phyloP scores from a whole-genome alignment of 2,329 filamentous ascomycete species.

The Beauveria australis region DNA sequence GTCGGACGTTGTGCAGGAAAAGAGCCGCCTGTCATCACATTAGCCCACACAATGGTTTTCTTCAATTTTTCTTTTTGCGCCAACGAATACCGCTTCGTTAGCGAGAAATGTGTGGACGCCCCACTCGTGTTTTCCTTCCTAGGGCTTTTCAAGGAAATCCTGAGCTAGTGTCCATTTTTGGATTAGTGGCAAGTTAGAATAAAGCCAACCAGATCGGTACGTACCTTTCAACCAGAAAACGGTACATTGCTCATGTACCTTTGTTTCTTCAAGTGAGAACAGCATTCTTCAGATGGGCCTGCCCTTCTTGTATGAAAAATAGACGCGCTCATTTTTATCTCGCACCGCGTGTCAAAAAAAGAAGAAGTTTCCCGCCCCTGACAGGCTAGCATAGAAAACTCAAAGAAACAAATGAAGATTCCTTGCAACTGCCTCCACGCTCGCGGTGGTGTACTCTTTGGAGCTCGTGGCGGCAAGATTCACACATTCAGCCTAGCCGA shows the following conservation, averaged over 20 bases:
- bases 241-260: slow-evolving; percentile 27
- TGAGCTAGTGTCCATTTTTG: not conserved
- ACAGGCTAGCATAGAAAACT: not conserved
- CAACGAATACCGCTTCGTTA: not conserved
- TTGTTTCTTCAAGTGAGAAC: slow-evolving; percentile 16
- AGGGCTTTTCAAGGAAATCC: not conserved
- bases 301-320: not conserved
- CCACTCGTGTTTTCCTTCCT: not conserved
- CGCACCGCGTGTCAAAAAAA: not conserved
- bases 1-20: slow-evolving; percentile 4
- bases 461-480: slow-evolving; percentile 64
- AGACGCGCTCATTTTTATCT: not conserved
- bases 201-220: not conserved
- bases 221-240: not conserved
- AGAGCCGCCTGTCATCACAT: not conserved
- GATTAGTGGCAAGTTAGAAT: not conserved
- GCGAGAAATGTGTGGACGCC: slow-evolving; percentile 9
- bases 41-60: not conserved
- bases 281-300: not conserved
- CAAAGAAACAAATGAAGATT: slow-evolving; percentile 30
- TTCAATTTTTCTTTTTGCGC: slow-evolving; percentile 1
- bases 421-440: slow-evolving; percentile 60
- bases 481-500: slow-evolving; percentile 56
- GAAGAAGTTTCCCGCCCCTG: not conserved
- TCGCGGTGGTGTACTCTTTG: slow-evolving; percentile 54